These are phyloP conservation scores for Phytophthora pini DNA, from an alignment of 352 stramenopile genomes.

Conservation along the genomic window DNA sequence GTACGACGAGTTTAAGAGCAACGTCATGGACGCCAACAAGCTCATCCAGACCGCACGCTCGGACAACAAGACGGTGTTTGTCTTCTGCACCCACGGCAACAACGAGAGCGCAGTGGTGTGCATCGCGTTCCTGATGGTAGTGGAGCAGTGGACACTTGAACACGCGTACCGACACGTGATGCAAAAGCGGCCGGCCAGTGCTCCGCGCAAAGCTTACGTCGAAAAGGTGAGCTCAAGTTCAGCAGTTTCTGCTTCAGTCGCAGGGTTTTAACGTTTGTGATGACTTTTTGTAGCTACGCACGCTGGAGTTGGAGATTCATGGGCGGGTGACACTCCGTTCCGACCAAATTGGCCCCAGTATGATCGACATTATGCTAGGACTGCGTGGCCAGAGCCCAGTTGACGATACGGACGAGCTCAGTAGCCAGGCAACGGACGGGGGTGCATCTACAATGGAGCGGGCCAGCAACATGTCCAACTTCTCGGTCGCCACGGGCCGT, in stretches of 20 bases:
- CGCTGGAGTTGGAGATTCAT: slow-evolving; percentile 63
- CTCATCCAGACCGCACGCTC: slow-evolving; percentile 49
- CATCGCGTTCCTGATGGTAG: slow-evolving; percentile 69
- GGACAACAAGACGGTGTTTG: slow-evolving; percentile 59
- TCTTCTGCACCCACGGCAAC: slow-evolving; percentile 78
- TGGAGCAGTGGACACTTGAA: slow-evolving; percentile 65
- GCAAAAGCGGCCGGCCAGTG: slow-evolving; percentile 63
- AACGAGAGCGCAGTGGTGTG: slow-evolving; percentile 77
- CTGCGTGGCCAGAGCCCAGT: slow-evolving; percentile 49
- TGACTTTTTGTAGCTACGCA: slow-evolving; percentile 41
- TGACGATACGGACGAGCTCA: slow-evolving; percentile 51
- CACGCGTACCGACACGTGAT: slow-evolving; percentile 67
- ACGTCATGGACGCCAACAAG: slow-evolving; percentile 48
- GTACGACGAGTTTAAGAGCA: slow-evolving; percentile 63
- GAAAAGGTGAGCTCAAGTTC: slow-evolving; percentile 51
- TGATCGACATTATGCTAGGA: slow-evolving; percentile 80
- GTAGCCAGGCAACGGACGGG: slow-evolving; percentile 55
- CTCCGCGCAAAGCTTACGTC: slow-evolving; percentile 69
- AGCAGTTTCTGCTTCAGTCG: neutral
- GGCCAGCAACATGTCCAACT: slow-evolving; percentile 68
- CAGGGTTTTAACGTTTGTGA: slow-evolving; percentile 1
- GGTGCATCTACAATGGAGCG: slow-evolving; percentile 53
- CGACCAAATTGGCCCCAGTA: slow-evolving; percentile 69
- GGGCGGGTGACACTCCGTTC: slow-evolving; percentile 67
- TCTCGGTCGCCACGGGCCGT: slow-evolving; percentile 49